phyloP scores from a whole-genome alignment of 2,329 filamentous ascomycete species.

The Knufia petricola region DNA sequence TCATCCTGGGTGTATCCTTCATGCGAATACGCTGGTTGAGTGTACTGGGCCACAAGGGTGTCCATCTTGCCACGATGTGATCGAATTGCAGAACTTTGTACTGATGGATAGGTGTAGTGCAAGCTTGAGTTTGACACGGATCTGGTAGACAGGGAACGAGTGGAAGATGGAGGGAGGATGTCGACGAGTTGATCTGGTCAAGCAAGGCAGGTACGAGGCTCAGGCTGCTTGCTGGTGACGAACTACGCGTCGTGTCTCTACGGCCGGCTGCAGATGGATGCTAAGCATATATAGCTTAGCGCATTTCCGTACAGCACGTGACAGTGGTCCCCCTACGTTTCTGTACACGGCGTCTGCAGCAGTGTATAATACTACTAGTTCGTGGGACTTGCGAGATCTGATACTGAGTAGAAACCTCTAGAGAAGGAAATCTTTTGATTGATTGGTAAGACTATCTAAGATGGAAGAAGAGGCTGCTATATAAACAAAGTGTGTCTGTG shows the following conservation, averaged over 20 bases:
- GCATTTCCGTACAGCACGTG: no score
- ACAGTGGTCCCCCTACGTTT: no score
- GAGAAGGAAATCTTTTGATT: no score
- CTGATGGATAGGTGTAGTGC: neutral
- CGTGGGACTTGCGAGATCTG: no score
- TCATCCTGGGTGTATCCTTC: constrained; percentile 65
- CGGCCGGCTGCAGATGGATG: no score
- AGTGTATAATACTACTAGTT: no score
- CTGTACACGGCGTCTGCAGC: no score
- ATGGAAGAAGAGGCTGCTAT: no score
- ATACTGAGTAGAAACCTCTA: no score
- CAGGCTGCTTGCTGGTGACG: constrained; percentile 8
- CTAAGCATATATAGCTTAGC: no score
- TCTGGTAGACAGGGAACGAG: neutral
- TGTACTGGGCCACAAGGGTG: constrained; percentile 85
- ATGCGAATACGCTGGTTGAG: constrained; percentile 62
- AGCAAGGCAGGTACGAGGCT: neutral
- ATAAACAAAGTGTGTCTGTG: no score
- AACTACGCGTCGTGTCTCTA: constrained; percentile 4
- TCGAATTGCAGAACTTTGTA: neutral
- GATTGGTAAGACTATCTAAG: no score
- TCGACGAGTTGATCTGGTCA: neutral
- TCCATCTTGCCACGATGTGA: constrained; percentile 56
- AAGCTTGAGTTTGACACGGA: neutral
- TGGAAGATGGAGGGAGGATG: neutral